Evolutionary conservation across 129 eudicot genomes (phyloP), one percentile per base, ranked within the genome.

Genomic region (Flaveria brownii): DNA sequence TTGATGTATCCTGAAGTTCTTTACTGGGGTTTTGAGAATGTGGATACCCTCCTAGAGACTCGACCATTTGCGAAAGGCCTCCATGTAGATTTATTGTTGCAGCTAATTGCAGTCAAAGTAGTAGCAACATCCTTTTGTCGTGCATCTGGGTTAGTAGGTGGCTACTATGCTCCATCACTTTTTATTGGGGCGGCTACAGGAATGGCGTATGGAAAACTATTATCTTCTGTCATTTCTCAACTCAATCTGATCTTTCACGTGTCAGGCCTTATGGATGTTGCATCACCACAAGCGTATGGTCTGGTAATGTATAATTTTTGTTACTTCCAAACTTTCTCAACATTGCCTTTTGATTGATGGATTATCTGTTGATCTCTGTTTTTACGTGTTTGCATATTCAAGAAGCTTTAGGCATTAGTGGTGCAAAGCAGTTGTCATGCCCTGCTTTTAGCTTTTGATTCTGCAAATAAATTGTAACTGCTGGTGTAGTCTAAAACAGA

Each of bases 131-230:
- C 98, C 47, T 80, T 93, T 20, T 90, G 95, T 74, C 88, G 95
- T 33, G 98, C 96, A 16, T 88, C 92, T 60, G 98, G 98, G 47
- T 88, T 93, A 82, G 98, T 93, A 62, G 98, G 98, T 46, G 98
- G 98, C 63, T 93, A 93, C 79, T 93, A 93, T 75, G 98, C 98
- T 55, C 96, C 98, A 1, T 93, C 98, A 25, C 86, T 93, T 63
- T 93, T 93, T 69, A 88, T 93, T 71, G 98, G 98, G 62, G 98
- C 98, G 18, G 98, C 92, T 80, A 90, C 96, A 46, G 98, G 98
- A 78, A 93, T 93, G 98, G 92, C 92, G 45, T 93, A 93, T 85
- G 98, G 98, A 50, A 93, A 93, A 80, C 56, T 88, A 76, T 77
- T 90, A 51, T 65, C 86, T 75, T 51, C 82, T 81, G 50, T 83